Evolutionary conservation across 2,329 filamentous ascomycete genomes (phyloP), one percentile per base, ranked within the genome.

Genomic region (Fusarium begoniae): DNA sequence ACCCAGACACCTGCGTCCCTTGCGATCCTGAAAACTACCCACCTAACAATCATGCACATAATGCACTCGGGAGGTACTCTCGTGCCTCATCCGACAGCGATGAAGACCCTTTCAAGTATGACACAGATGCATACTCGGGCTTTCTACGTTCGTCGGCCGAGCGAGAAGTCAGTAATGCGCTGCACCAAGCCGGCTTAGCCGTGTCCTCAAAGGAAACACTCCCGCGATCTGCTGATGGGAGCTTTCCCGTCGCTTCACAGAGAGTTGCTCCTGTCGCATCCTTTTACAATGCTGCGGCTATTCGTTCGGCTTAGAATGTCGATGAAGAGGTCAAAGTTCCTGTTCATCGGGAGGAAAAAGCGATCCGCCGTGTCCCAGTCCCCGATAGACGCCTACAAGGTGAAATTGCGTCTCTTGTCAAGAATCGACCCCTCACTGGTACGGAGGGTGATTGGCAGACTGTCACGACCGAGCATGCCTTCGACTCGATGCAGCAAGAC

Each of bases 41-140:
- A 20, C 54, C 48, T 17, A 24, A 60, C 9, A 55, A 61, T 26
- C 44, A 48, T 35, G 48, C 63, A 22, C 63, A 66, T 7, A 66
- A 76, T 15, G 43, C 66, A 13, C 26, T 50, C 40, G 71, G 70
- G 37, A 76, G 73, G 70, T 47, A 76, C 59, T 73, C 81, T n/a
- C 75, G 78, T 66, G 45, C 82, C 63, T 83, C 82, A 4, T 80
- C 78, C 68, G 81, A 81, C 30, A 77, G 78, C 7, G 82, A 81
- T 32, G 82, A 80, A 2, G 85, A 87, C 45, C 85, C 84, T 1
- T 88, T 88, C 77, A 80, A 81, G 54, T 88, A 86, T 67, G 86
- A 87, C 72, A 80, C 78, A 40, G 80, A 80, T 14, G 69, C 78
- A 4, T 85, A 85, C 69, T 81, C 79, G 20, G 66, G 79, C 15